Conservation (phyloP, 108 stramenopile genomes). For the Fistulifera solaris region DNA sequence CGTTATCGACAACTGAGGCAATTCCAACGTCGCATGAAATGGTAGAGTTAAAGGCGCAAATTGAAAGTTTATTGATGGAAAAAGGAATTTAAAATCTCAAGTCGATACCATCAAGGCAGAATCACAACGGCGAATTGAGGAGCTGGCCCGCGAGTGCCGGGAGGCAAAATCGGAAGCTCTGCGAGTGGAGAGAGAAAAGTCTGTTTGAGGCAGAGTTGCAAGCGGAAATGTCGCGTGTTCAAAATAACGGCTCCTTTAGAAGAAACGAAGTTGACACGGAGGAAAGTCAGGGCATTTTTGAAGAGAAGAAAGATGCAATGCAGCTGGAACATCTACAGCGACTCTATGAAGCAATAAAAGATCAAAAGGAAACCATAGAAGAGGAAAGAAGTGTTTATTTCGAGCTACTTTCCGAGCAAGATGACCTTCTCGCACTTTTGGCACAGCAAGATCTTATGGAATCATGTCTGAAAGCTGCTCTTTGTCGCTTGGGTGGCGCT, state of each 20-base stretch:
- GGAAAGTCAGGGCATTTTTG: constrained; percentile 3
- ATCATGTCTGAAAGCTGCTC: constrained; percentile 22
- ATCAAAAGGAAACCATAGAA: constrained; percentile 44
- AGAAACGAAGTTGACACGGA: constrained; percentile 1
- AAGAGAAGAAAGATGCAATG: not conserved
- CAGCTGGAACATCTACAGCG: constrained; percentile 2
- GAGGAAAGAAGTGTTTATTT: constrained; percentile 56
- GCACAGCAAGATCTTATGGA: constrained; percentile 37
- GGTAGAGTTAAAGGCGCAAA: constrained; percentile 18
- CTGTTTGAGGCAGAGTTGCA: constrained; percentile 46
- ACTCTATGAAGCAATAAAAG: constrained; percentile 35
- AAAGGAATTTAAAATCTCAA: constrained; percentile 18
- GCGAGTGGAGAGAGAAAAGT: constrained; percentile 38
- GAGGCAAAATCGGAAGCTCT: constrained; percentile 18
- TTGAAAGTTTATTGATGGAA: constrained; percentile 14
- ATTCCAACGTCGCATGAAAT: constrained; percentile 8
- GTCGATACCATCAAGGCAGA: constrained; percentile 22
- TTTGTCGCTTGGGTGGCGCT: constrained; percentile 19
- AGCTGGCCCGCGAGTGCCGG: constrained; percentile 29
- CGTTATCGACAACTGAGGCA: not conserved
- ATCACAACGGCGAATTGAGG: constrained; percentile 12
- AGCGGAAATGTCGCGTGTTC: constrained; percentile 47
- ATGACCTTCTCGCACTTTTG: constrained; percentile 57
- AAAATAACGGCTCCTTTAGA: constrained; percentile 6
- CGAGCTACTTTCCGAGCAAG: constrained; percentile 55